phyloP scores from a whole-genome alignment of 768 basidiomycete genomes.

The Russula abietina region DNA sequence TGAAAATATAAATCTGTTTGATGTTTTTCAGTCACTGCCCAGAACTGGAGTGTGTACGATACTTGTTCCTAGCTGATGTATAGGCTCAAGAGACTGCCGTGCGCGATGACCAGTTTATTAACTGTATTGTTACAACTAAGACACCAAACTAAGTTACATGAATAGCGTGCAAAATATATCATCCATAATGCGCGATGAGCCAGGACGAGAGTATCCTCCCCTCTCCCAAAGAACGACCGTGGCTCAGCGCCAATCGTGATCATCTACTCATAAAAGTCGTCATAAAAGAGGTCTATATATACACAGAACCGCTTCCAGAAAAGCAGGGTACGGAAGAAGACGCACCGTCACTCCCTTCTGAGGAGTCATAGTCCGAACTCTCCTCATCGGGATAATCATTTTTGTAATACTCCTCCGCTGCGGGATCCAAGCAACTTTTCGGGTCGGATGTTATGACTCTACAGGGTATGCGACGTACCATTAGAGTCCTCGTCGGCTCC shows the following conservation, averaged over 20 bases:
- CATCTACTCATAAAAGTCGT: not conserved
- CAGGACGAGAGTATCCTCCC: not conserved
- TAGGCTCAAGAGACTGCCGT: not conserved
- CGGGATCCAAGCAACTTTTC: not conserved
- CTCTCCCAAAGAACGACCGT: not conserved
- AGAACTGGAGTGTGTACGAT: too few species aligned
- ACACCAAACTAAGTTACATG: conserved; percentile 2
- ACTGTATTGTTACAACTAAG: not conserved
- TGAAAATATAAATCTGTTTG: too few species aligned
- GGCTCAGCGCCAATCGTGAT: conserved; percentile 2
- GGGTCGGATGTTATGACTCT: not conserved
- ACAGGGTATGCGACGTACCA: conserved; percentile 38
- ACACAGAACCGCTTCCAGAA: not conserved
- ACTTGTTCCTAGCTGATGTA: too few species aligned
- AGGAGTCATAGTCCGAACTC: conserved; percentile 29
- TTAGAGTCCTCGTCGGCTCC: conserved; percentile 84
- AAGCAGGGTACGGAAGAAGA: not conserved
- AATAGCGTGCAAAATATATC: not conserved
- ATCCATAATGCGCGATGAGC: not conserved
- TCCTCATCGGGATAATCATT: conserved; percentile 82
- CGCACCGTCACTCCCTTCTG: conserved; percentile 28
- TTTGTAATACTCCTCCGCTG: conserved; percentile 78
- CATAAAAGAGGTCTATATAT: conserved; percentile 2
- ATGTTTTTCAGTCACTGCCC: too few species aligned
- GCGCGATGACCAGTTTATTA: not conserved